Base-by-base conservation (phyloP, 768 basidiomycete genomes). In the Auriscalpium vulgare region DNA sequence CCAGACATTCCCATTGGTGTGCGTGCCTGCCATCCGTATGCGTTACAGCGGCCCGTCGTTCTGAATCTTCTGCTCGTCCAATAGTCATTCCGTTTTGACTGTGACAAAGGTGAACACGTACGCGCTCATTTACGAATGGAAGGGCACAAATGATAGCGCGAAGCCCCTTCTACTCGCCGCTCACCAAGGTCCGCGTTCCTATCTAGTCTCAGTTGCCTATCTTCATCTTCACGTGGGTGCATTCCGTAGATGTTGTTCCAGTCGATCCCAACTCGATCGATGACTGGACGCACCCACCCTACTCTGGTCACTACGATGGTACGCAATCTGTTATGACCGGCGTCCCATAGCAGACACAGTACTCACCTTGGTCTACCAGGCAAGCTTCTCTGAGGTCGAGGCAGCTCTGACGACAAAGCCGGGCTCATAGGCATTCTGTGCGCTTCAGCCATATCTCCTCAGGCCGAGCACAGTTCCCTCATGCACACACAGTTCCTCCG, bases 241-340 rank as follows among this genome's bases (percentile, higher is more conserved):
- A 17, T 35, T 19, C n/a, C 44, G 14, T 38, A 84, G 86, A 88
- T 60, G 85, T 87, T 6, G 86, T 88, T 6, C 86, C 85, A 5
- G 85, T 86, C 8, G 74, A 81, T 21, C 75, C 77, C 2, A 69
- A 71, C 4, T 84, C 84, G 0, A 68, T 78, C 17, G 74, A 75
- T 56, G 67, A 77, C 56, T 88, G 86, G 86, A 74, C 66, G 5
- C 62, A 83, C 55, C 82, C 83, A 3, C 82, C 85, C 3, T 87
- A 80, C 64, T 83, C 81, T 29, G 86, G 86, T 0, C 64, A 76
- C 54, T 84, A 74, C 59, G 83, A 84, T 58, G 83, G 82, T 77
- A 29, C 47, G 50, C 14, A 10, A 44, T 13, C 16, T 7, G 3
- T 37, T 0, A 14, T 48, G 21, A 11, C 46, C 58, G 47, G 19